Evolutionary conservation across 108 stramenopile species (phyloP).

Genomic region (Epithemia pelagica): DNA sequence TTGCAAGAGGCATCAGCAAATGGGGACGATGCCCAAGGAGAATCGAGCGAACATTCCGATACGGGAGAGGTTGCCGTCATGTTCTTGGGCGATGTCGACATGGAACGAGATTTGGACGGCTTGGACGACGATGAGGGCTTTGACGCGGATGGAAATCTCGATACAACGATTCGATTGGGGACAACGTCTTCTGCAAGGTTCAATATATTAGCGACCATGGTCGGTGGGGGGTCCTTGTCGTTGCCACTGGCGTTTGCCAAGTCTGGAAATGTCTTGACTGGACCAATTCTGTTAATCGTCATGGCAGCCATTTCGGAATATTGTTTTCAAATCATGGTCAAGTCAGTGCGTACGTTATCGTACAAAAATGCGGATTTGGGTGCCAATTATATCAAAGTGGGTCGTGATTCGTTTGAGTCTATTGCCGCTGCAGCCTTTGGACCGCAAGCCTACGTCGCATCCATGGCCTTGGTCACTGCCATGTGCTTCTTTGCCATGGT

Average conservation of each 20-base stretch:
- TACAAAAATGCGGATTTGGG: not conserved
- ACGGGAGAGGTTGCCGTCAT: not conserved
- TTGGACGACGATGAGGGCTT: not conserved
- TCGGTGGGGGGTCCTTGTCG: conserved; percentile 87
- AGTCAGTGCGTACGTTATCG: conserved; percentile 9
- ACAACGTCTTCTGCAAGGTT: conserved; percentile 73
- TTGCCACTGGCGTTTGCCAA: conserved; percentile 88
- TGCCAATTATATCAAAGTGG: conserved; percentile 11
- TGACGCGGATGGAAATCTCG: not conserved
- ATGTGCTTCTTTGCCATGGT: conserved; percentile 79
- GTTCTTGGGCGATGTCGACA: not conserved
- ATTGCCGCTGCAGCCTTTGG: conserved; percentile 75
- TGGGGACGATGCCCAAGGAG: too few species aligned
- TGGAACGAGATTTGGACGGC: not conserved
- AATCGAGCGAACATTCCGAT: not conserved
- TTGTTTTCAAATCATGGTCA: conserved; percentile 33
- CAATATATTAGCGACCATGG: conserved; percentile 86
- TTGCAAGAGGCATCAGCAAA: too few species aligned
- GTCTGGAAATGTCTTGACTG: conserved; percentile 68
- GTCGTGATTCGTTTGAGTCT: conserved; percentile 62
- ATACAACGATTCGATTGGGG: conserved; percentile 38
- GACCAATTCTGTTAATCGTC: conserved; percentile 57
- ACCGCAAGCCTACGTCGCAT: conserved; percentile 38
- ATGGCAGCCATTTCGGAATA: conserved; percentile 59
- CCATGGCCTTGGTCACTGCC: conserved; percentile 47